Conservation (phyloP, 2,329 filamentous ascomycete species). For the Helotiales sp. region DNA sequence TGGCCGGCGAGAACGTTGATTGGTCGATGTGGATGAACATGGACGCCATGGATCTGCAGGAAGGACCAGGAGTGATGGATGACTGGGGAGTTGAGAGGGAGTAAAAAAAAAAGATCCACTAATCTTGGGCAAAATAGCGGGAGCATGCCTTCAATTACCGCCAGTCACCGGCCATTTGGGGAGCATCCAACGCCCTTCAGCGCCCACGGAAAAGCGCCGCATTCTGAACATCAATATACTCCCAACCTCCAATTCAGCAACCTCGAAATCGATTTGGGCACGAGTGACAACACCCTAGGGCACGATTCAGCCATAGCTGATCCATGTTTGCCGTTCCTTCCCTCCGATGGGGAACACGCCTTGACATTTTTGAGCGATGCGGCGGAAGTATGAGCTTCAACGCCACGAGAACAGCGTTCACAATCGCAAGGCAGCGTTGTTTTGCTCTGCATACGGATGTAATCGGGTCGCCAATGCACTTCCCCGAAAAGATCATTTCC, state of each 20-base stretch:
- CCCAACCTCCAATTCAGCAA: no score
- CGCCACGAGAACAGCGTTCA: constrained; percentile 23
- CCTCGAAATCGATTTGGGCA: no score
- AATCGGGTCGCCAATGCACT: constrained; percentile 18
- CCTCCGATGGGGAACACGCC: no score
- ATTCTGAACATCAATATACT: no score
- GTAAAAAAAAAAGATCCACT: neutral
- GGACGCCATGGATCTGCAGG: neutral
- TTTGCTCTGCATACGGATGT: constrained; percentile 25
- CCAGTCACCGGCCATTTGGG: no score
- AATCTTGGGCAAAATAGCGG: neutral
- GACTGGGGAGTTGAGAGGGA: neutral
- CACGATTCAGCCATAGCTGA: no score
- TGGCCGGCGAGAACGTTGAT: neutral
- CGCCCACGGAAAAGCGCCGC: no score
- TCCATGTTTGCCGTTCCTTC: no score
- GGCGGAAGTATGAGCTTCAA: constrained; percentile 20
- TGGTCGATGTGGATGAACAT: neutral
- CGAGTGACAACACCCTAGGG: no score
- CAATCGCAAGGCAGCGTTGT: neutral
- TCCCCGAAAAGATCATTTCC: constrained; percentile 23
- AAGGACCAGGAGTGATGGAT: neutral
- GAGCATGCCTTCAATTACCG: neutral
- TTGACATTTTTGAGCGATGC: no score
- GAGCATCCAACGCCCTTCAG: no score